Conservation (phyloP, 495 filamentous ascomycete species). For the Penicillium salamii region DNA sequence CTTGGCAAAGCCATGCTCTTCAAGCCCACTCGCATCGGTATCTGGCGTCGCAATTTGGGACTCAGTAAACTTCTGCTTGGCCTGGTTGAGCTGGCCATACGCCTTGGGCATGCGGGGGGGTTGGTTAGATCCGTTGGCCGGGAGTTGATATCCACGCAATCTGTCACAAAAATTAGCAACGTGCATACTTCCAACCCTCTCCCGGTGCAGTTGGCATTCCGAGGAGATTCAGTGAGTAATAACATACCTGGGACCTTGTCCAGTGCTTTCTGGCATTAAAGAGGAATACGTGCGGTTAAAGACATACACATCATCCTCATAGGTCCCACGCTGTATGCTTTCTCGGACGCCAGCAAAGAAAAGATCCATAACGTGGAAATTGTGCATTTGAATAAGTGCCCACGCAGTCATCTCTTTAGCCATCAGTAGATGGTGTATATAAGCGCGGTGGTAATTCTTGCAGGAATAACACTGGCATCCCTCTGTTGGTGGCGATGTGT, state of each 20-base stretch:
- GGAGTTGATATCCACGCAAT: slow-evolving; percentile 81
- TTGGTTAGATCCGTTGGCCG: slow-evolving; percentile 61
- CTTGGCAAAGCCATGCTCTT: slow-evolving; percentile 60
- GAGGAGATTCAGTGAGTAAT: not conserved
- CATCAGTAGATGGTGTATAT: slow-evolving; percentile 76
- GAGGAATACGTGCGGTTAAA: slow-evolving; percentile 66
- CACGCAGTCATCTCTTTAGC: slow-evolving; percentile 97
- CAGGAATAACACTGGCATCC: slow-evolving; percentile 83
- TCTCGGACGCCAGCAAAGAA: slow-evolving; percentile 73
- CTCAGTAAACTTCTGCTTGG: slow-evolving; percentile 48
- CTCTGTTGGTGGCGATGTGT: slow-evolving; percentile 54
- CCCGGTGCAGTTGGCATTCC: no score
- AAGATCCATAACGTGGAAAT: slow-evolving; percentile 62
- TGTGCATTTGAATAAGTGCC: slow-evolving; percentile 90
- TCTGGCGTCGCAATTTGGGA: slow-evolving; percentile 48
- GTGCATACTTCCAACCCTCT: not conserved
- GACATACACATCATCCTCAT: slow-evolving; percentile 52
- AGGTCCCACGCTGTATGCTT: slow-evolving; percentile 58
- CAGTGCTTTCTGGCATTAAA: slow-evolving; percentile 68
- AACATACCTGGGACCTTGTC: slow-evolving; percentile 69
- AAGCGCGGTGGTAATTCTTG: slow-evolving; percentile 78
- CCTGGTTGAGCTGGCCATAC: slow-evolving; percentile 57
- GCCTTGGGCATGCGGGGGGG: slow-evolving; percentile 64
- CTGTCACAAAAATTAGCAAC: slow-evolving; percentile 27
- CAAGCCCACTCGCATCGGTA: slow-evolving; percentile 51